Evolutionary conservation across 2,329 filamentous ascomycete genomes (phyloP).

Genomic region (Fusarium sp.): DNA sequence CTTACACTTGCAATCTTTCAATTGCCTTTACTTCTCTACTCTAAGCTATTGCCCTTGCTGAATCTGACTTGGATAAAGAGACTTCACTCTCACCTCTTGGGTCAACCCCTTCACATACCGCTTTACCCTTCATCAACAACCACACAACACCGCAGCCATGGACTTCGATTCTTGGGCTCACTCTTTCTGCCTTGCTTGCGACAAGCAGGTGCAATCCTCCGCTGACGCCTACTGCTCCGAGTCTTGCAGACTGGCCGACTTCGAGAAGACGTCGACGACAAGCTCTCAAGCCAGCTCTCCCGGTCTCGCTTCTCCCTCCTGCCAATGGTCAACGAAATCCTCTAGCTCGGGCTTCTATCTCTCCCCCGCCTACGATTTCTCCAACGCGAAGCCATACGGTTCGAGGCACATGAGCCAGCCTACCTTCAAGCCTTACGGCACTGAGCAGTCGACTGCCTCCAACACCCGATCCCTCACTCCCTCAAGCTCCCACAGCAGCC

Average conservation of each 20-base stretch:
- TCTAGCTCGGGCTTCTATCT: conserved; percentile 72
- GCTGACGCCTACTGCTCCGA: conserved; percentile 92
- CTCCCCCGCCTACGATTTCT: conserved; percentile 82
- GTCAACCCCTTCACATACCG: conserved; percentile 23
- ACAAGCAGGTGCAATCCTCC: conserved; percentile 81
- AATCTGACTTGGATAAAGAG: conserved; percentile 35
- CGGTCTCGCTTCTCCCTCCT: conserved; percentile 65
- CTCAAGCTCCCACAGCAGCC: conserved; percentile 87
- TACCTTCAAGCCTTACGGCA: conserved; percentile 45
- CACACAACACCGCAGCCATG: conserved; percentile 58
- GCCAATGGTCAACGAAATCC: conserved; percentile 62
- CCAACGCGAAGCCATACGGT: conserved; percentile 71
- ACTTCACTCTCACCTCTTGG: conserved; percentile 27
- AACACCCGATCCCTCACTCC: conserved; percentile 68
- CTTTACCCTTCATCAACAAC: conserved; percentile 14
- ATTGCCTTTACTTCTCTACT: conserved; percentile 39
- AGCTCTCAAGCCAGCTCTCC: conserved; percentile 73
- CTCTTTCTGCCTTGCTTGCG: conserved; percentile 94
- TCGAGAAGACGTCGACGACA: conserved; percentile 77
- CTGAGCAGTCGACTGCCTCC: conserved; percentile 39
- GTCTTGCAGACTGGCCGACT: conserved; percentile 88
- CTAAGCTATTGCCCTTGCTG: conserved; percentile 34
- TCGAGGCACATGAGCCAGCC: conserved; percentile 60
- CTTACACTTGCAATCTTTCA: conserved; percentile 35
- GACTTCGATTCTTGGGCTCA: conserved; percentile 81